These are phyloP conservation scores for Claviceps sp. DNA, from an alignment of 2,329 filamentous ascomycete genomes.

Conservation along the genomic window DNA sequence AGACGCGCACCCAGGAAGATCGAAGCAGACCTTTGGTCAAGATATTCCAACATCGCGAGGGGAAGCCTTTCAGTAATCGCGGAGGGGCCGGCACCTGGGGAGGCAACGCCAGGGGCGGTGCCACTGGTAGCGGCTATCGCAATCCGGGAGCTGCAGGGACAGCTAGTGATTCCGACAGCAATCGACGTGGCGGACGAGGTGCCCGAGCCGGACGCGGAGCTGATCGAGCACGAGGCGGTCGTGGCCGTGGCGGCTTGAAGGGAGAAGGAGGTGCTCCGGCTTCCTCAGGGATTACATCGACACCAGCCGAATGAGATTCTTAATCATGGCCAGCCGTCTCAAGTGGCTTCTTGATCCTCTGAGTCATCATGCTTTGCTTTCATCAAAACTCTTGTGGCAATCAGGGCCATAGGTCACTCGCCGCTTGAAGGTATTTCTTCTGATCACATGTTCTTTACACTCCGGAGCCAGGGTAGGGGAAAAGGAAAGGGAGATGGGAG, in stretches of 20 bases:
- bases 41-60: slow-evolving; percentile 61
- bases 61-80: slow-evolving; percentile 40
- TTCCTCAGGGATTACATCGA: slow-evolving; percentile 36
- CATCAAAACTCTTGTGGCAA: neutral
- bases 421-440: neutral
- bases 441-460: slow-evolving; percentile 9
- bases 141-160: slow-evolving; percentile 69
- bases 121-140: slow-evolving; percentile 59
- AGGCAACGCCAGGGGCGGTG: slow-evolving; percentile 48
- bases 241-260: slow-evolving; percentile 43
- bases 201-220: slow-evolving; percentile 44
- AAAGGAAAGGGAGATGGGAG: neutral
- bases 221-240: slow-evolving; percentile 42
- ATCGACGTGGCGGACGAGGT: slow-evolving; percentile 41
- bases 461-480: slow-evolving; percentile 10
- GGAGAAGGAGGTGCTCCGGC: slow-evolving; percentile 43
- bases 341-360: neutral
- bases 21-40: slow-evolving; percentile 71
- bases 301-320: slow-evolving; percentile 22
- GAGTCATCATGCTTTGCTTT: neutral
- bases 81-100: slow-evolving; percentile 57
- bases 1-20: slow-evolving; percentile 57
- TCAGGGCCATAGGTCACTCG: neutral
- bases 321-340: neutral
- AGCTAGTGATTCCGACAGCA: slow-evolving; percentile 54